Percentiles rank a stretch among this genome's conserved stretches.
These are phyloP conservation scores for Aspergillus indologenus DNA, from an alignment of 495 filamentous ascomycete genomes.

Conservation along the genomic window DNA sequence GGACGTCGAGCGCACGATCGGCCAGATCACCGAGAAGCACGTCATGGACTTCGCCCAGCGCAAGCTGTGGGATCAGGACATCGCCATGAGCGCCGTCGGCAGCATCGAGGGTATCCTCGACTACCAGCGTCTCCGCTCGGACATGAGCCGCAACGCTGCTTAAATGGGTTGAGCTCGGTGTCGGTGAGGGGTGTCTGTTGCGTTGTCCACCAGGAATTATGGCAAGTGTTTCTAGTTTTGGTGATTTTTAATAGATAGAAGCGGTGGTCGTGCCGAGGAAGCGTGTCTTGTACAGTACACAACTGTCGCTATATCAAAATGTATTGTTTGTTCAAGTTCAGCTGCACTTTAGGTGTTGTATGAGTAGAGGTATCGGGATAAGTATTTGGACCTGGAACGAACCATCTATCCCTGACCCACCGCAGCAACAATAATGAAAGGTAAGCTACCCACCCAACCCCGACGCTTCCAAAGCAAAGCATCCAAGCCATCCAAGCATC, in stretches of 20 bases:
- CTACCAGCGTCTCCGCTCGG: constrained; percentile 81
- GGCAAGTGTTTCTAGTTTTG: constrained; percentile 19
- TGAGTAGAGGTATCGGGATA: not conserved
- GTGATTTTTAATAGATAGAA: constrained; percentile 31
- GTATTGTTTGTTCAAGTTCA: constrained; percentile 18
- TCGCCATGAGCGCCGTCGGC: constrained; percentile 89
- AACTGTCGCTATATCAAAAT: constrained; percentile 34
- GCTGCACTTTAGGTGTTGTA: too few relatives aligned
- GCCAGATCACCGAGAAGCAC: constrained; percentile 89
- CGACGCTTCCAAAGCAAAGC: too few relatives aligned
- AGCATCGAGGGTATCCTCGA: constrained; percentile 88
- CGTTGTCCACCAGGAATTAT: constrained; percentile 17
- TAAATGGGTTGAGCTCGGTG: constrained; percentile 12
- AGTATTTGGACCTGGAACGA: too few relatives aligned
- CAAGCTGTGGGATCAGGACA: constrained; percentile 95
- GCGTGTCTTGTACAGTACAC: constrained; percentile 36
- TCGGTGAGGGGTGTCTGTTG: constrained; percentile 7
- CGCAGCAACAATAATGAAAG: too few relatives aligned
- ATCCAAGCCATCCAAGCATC: too few relatives aligned
- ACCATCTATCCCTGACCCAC: too few relatives aligned
- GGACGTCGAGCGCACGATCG: constrained; percentile 90
- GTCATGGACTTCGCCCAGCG: constrained; percentile 89
- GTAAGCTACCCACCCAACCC: too few relatives aligned
- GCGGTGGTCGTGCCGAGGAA: constrained; percentile 23
- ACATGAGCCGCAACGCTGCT: constrained; percentile 77